Conservation (phyloP, 345 rosid species). For the Clausena lansium region DNA sequence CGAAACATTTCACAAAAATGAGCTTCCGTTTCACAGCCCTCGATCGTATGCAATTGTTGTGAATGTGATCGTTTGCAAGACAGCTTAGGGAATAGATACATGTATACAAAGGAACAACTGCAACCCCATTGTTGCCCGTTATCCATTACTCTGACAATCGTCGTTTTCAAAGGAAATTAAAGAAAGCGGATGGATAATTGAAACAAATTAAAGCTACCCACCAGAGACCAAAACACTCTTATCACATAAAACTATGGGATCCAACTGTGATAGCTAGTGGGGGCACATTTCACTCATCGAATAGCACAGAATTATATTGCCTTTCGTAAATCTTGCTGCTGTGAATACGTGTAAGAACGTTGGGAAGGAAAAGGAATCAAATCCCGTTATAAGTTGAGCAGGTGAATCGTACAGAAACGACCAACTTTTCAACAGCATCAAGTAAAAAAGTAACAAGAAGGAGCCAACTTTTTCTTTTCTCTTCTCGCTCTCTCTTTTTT, state of each 20-base stretch:
- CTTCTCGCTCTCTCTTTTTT: background rate
- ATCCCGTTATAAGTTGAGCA: constrained; percentile 4
- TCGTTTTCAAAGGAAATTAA: background rate
- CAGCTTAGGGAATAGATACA: background rate
- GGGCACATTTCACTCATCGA: background rate
- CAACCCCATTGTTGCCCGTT: background rate
- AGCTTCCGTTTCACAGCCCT: background rate
- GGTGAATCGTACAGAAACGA: background rate
- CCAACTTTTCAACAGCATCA: background rate
- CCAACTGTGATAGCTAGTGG: background rate
- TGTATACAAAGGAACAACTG: background rate
- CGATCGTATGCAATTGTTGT: background rate
- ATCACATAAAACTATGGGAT: background rate
- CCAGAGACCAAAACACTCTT: no score
- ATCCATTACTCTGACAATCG: background rate
- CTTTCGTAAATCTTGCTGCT: background rate
- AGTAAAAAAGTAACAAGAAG: background rate
- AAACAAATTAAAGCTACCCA: no score
- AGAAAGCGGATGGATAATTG: no score
- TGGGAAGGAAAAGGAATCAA: constrained; percentile 7
- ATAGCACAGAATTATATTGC: background rate
- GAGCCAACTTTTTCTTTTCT: background rate
- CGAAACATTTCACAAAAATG: background rate
- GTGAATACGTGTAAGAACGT: background rate
- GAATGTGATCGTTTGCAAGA: background rate